phyloP scores from a whole-genome alignment of 1,284 basidiomycete genomes.

The Fomitopsis pinicola region DNA sequence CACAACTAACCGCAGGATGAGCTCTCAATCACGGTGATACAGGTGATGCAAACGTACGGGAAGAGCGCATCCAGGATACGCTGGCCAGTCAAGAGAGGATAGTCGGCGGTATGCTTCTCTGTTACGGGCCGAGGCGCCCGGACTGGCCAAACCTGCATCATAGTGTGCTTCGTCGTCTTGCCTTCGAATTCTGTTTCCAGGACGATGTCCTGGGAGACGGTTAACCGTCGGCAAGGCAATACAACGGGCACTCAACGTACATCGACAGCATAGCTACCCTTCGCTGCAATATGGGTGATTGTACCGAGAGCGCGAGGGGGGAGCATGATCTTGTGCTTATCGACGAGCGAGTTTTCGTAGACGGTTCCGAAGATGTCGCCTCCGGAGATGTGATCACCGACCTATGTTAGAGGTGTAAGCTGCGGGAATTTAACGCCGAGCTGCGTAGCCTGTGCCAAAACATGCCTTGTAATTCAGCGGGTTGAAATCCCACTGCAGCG shows the following conservation, averaged over 20 bases:
- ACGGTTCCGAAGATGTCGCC: constrained; percentile 96
- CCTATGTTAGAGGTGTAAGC: constrained; percentile 36
- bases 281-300: constrained; percentile 91
- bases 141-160: constrained; percentile 99
- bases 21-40: neutral
- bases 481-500: constrained; percentile 93
- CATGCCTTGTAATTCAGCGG: constrained; percentile 77
- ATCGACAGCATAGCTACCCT: constrained; percentile 90
- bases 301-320: constrained; percentile 92
- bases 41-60: constrained; percentile 55
- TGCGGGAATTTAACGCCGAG: neutral
- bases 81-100: constrained; percentile 94
- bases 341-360: constrained; percentile 95
- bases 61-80: constrained; percentile 97
- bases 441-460: constrained; percentile 1
- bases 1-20: constrained; percentile 52
- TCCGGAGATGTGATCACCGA: constrained; percentile 96
- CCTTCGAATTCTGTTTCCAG: constrained; percentile 98
- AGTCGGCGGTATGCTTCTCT: constrained; percentile 92
- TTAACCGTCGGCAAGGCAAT: neutral
- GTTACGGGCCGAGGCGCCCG: constrained; percentile 94
- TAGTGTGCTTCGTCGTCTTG: constrained; percentile 88
- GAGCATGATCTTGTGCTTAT: constrained; percentile 98
- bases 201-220: constrained; percentile 74
- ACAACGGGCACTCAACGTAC: constrained; percentile 40